Evolutionary conservation across 2,329 filamentous ascomycete species (phyloP).

Genomic region (Cytospora piceae): DNA sequence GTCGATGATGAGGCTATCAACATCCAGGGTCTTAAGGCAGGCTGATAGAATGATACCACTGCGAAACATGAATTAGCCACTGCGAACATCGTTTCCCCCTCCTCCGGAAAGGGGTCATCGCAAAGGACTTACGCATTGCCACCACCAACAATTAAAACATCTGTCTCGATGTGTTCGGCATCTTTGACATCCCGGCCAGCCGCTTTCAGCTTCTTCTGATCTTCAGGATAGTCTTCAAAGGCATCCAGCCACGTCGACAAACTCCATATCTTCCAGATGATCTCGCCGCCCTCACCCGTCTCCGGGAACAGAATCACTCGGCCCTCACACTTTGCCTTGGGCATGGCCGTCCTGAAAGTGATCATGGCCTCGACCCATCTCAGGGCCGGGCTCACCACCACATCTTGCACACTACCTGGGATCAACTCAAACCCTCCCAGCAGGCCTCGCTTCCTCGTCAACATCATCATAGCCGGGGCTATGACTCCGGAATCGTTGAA

Average conservation of each 20-base stretch:
- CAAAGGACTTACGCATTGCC: constrained; percentile 39
- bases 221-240: constrained; percentile 36
- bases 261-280: constrained; percentile 43
- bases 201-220: constrained; percentile 34
- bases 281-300: background rate
- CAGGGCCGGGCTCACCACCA: constrained; percentile 32
- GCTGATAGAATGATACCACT: constrained; percentile 41
- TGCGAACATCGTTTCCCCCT: no score
- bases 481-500: constrained; percentile 35
- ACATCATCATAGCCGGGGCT: constrained; percentile 34
- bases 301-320: constrained; percentile 39
- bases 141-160: constrained; percentile 42
- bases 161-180: constrained; percentile 34
- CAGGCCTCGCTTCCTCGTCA: constrained; percentile 31
- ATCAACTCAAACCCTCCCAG: constrained; percentile 29
- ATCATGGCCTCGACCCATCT: constrained; percentile 40
- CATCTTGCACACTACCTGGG: constrained; percentile 27
- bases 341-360: constrained; percentile 39
- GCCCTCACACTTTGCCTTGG: constrained; percentile 39
- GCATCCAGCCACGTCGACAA: constrained; percentile 38
- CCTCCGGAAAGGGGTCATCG: background rate
- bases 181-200: constrained; percentile 32
- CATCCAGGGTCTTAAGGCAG: constrained; percentile 43
- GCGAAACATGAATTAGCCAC: background rate
- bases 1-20: constrained; percentile 44